phyloP scores from a whole-genome alignment of 352 stramenopile genomes.

The Pythium inflatum region DNA sequence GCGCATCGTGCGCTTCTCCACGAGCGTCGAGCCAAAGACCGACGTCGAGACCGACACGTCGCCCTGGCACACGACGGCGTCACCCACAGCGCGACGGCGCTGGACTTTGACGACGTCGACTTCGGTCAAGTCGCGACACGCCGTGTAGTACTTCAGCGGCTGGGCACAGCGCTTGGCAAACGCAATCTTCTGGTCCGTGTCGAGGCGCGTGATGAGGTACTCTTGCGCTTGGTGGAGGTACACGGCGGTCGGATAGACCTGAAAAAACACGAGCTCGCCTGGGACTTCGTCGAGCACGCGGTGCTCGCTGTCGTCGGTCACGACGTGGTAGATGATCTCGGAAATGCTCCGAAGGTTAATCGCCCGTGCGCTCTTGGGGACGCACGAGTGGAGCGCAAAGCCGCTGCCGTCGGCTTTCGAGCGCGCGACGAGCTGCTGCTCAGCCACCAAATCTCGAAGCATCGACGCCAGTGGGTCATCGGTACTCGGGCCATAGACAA shows the following conservation, averaged over 20 bases:
- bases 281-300: constrained; percentile 87
- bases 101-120: constrained; percentile 84
- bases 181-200: constrained; percentile 70
- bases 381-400: constrained; percentile 64
- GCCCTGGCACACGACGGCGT: too few relatives aligned
- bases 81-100: too few relatives aligned
- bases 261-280: constrained; percentile 88
- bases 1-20: constrained; percentile 81
- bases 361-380: constrained; percentile 56
- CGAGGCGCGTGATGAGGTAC: constrained; percentile 89
- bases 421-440: constrained; percentile 14
- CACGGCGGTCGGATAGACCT: constrained; percentile 90
- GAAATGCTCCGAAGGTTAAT: constrained; percentile 76
- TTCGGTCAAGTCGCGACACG: constrained; percentile 85
- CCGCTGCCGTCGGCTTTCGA: constrained; percentile 34
- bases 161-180: constrained; percentile 63
- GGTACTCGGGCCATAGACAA: constrained; percentile 46
- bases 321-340: constrained; percentile 64
- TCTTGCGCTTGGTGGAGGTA: constrained; percentile 92
- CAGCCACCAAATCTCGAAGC: constrained; percentile 18
- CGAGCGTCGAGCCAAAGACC: constrained; percentile 84
- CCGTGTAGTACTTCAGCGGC: constrained; percentile 88
- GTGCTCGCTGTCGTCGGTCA: constrained; percentile 53
- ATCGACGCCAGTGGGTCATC: background rate
- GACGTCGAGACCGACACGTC: constrained; percentile 76